phyloP scores from a whole-genome alignment of 2,329 filamentous ascomycete species.

The Trichoderma sp. region DNA sequence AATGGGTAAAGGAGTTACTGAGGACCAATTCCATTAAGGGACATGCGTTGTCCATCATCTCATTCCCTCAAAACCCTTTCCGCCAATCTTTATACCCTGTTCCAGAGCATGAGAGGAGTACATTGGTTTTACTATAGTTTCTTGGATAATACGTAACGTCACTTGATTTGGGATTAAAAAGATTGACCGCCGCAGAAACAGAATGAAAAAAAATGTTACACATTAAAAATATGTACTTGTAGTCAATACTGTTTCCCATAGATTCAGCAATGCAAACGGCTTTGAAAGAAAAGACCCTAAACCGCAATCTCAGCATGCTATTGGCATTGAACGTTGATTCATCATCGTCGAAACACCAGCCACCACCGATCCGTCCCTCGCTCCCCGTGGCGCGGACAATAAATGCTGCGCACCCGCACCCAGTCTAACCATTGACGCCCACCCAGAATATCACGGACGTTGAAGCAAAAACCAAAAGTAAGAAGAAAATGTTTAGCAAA shows the following conservation, averaged over 20 bases:
- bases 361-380: neutral
- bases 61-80: neutral
- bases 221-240: conserved; percentile 14
- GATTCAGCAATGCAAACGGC: neutral
- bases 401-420: neutral
- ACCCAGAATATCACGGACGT: neutral
- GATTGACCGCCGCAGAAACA: neutral
- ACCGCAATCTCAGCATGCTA: neutral
- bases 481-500: neutral
- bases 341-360: neutral
- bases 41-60: neutral
- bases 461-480: neutral
- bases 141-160: neutral
- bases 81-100: conserved; percentile 12
- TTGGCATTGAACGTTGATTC: neutral
- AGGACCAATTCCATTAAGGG: conserved; percentile 77
- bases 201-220: neutral
- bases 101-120: conserved; percentile 12
- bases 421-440: conserved; percentile 14
- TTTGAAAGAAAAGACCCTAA: neutral
- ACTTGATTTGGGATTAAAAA: conserved; percentile 3
- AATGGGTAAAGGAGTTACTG: conserved; percentile 97
- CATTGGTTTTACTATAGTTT: neutral
- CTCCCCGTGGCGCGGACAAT: neutral
- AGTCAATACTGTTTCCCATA: neutral